Evolutionary conservation across 2,329 filamentous ascomycete genomes (phyloP), one percentile per base, ranked within the genome.

Genomic region (Sporothrix pallida): DNA sequence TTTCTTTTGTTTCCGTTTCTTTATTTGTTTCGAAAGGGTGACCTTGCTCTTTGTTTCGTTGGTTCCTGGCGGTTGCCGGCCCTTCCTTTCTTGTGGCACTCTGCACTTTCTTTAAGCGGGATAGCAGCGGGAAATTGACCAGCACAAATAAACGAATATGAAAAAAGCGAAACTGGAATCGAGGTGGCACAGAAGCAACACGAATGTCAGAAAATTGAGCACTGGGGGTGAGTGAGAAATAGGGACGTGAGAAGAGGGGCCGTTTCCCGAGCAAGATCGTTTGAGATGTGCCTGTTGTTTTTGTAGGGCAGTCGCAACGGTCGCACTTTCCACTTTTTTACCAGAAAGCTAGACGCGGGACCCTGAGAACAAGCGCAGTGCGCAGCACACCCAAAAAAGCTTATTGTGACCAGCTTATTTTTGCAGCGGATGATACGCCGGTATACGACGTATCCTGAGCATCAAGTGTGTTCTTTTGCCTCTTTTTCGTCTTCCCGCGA

Each of bases 41-140:
- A 15, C 70, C 44, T 46, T 63, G 23, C 31, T 72, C 70, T 63
- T 63, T 72, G 70, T 65, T 65, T 63, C 70, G 56, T 65, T 50
- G 70, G 70, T 50, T 69, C 67, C 48, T 37, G 67, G 23, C 23
- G 23, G 65, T 26, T 68, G 65, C 13, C 23, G 62, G 42, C 15
- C 42, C 37, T 44, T 13, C 37, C 26, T 67, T 44, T 13, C 37
- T 48, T 67, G 42, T 26, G 42, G 42, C 65, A 67, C 46, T n/a
- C 7, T 37, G 31, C 31, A 37, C 2, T 37, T 37, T 5, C 31
- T 37, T 37, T 7, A 37, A 37, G 31, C 31, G 31, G 31, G 31
- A 17, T 37, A 20, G 46, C 62, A 67, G 46, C 15, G 13, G 13
- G 46, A 31, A 9, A 68, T 8, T 20, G 52, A 50, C n/a, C 6